Base-by-base conservation (phyloP, 164 flowering plant species). In the Vitis rotundifolia region DNA sequence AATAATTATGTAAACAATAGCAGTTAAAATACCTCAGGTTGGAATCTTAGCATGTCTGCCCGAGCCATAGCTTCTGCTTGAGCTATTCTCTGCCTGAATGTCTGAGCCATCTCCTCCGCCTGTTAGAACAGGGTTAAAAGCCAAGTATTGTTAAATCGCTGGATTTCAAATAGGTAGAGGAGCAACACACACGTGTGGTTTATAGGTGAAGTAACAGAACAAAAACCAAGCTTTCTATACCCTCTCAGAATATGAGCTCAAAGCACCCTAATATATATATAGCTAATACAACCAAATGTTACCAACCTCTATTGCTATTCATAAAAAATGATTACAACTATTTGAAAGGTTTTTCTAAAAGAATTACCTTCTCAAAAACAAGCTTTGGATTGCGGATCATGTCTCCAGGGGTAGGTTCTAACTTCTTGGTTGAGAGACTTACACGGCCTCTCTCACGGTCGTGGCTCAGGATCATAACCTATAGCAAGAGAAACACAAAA, bases 31-130 rank as follows among this genome's bases (percentile, higher is more conserved):
- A 94, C 97, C 94, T 92, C 97, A 18, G 99, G 97, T 75, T 94
- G 97, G 86, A 92, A 94, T 64, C 97, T 85, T 63, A 92, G 89
- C 95, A 94, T 91, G 81, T 92, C 99, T 37, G 97, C 97, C 68
- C 98, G 98, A 61, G 98, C 99, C 98, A 95, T 93, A 22, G 97
- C 99, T 88, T 95, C 99, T 66, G 99, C 99, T 83, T 95, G 99
- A 73, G 99, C 99, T 28, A 94, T 94, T 80, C 99, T 89, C 77
- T 93, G 99, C 77, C 99, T 87, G 85, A 92, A 95, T 63, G 93
- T 90, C 82, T 91, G 96, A 72, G 98, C 99, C 99, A 95, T 93
- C 88, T 95, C 99, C 79, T 95, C 99, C 11, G 99, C 99, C 99
- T 94, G 77, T 73, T 19, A 57, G 28, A 61, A 64, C 60, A 75